Evolutionary conservation across 768 basidiomycete genomes (phyloP).

Genomic region (Paxillus rubicundulus): DNA sequence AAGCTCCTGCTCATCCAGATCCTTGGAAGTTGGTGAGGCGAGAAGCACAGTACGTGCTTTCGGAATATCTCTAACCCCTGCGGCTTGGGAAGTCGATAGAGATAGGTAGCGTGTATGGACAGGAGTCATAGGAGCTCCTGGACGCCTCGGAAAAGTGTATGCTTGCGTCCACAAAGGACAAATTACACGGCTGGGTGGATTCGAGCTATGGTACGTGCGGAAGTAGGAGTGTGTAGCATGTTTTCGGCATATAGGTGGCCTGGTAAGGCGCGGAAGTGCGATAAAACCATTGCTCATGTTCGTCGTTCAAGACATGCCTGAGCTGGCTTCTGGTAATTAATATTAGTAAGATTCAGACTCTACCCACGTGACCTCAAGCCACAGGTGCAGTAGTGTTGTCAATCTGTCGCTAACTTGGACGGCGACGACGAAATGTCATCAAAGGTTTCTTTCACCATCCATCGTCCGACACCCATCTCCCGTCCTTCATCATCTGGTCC

Average conservation of each 20-base stretch:
- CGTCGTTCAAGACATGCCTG: background rate
- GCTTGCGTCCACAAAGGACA: too few species aligned
- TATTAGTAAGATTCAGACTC: too few species aligned
- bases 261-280: background rate
- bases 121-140: background rate
- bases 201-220: background rate
- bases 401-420: background rate
- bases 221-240: background rate
- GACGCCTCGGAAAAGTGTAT: background rate
- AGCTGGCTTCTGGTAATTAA: background rate
- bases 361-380: background rate
- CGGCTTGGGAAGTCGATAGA: conserved; percentile 19
- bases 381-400: background rate
- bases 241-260: conserved; percentile 1
- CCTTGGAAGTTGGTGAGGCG: conserved; percentile 48
- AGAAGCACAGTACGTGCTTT: conserved; percentile 49
- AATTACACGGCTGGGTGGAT: conserved; percentile 6
- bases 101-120: conserved; percentile 3
- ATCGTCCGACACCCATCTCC: conserved; percentile 71
- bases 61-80: conserved; percentile 40
- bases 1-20: conserved; percentile 59
- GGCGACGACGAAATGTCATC: conserved; percentile 18
- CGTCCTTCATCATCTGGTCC: conserved; percentile 60
- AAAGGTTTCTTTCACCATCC: conserved; percentile 81
- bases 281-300: background rate